phyloP scores from a whole-genome alignment of 768 basidiomycete species.

The Tylopilus subfusipes region DNA sequence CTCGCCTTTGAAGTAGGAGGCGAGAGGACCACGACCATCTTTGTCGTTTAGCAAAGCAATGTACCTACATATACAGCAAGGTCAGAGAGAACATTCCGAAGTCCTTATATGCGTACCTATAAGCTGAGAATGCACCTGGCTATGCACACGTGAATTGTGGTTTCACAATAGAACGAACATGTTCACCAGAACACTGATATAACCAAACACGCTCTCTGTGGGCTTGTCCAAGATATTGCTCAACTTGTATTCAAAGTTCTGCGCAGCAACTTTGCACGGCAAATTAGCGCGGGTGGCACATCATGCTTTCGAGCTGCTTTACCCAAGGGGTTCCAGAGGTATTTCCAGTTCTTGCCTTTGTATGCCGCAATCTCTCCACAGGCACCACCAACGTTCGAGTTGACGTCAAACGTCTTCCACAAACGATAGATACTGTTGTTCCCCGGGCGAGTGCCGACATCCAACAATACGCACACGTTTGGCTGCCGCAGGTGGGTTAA shows the following conservation, averaged over 20 bases:
- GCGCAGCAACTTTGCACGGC: conserved; percentile 67
- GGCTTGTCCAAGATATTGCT: conserved; percentile 90
- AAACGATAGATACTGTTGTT: conserved; percentile 88
- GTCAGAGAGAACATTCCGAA: not conserved
- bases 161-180: not conserved
- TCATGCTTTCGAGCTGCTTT: conserved; percentile 16
- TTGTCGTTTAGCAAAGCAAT: conserved; percentile 87
- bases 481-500: conserved; percentile 43
- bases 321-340: conserved; percentile 82
- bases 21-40: conserved; percentile 78
- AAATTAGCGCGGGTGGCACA: not conserved
- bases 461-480: conserved; percentile 88
- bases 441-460: conserved; percentile 90
- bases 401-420: conserved; percentile 93
- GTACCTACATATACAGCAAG: conserved; percentile 42
- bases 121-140: conserved; percentile 95
- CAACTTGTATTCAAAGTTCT: conserved; percentile 95
- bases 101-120: conserved; percentile 41
- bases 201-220: conserved; percentile 87
- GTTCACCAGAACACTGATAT: conserved; percentile 85
- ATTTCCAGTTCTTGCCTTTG: conserved; percentile 86
- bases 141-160: conserved; percentile 27
- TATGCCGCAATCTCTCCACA: conserved; percentile 96
- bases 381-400: conserved; percentile 90
- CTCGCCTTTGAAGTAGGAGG: conserved; percentile 98